Evolutionary conservation across 2,329 filamentous ascomycete genomes (phyloP).

Genomic region (Ophiostoma ulmi): DNA sequence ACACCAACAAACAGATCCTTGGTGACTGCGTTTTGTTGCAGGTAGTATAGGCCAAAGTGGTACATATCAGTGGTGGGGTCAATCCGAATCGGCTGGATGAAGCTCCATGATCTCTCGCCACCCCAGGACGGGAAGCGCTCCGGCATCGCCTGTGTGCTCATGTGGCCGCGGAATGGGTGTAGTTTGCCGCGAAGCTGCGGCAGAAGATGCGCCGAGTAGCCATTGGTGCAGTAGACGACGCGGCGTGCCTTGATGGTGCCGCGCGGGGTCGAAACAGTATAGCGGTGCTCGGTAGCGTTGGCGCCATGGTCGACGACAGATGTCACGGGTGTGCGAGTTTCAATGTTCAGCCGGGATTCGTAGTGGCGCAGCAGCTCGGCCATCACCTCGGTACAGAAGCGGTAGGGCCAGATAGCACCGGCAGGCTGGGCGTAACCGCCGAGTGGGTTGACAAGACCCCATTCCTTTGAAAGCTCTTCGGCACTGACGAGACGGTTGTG

Average conservation of each 20-base stretch:
- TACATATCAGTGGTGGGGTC: constrained; percentile 13
- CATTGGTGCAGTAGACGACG: constrained; percentile 43
- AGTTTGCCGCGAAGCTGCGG: constrained; percentile 37
- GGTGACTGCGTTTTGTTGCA: constrained; percentile 21
- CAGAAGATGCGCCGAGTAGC: constrained; percentile 39
- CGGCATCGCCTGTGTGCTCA: constrained; percentile 39
- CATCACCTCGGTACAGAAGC: constrained; percentile 37
- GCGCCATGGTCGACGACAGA: constrained; percentile 17
- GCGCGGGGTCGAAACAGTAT: constrained; percentile 34
- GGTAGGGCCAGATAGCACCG: constrained; percentile 40
- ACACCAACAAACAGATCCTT: constrained; percentile 25
- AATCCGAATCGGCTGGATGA: neutral
- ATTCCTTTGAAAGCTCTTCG: neutral
- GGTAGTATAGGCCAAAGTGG: constrained; percentile 23
- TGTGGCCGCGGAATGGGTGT: constrained; percentile 39
- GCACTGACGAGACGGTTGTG: constrained; percentile 7
- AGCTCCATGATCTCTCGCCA: constrained; percentile 26
- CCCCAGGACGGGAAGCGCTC: constrained; percentile 24
- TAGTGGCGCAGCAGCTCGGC: constrained; percentile 32
- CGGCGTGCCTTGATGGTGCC: constrained; percentile 35
- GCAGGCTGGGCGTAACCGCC: constrained; percentile 27
- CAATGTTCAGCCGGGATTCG: constrained; percentile 22
- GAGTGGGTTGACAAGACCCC: neutral
- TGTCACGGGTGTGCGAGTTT: constrained; percentile 33
- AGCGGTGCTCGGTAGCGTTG: constrained; percentile 29